Base-by-base conservation (phyloP, 2,329 filamentous ascomycete genomes). In the Fusarium sp. region DNA sequence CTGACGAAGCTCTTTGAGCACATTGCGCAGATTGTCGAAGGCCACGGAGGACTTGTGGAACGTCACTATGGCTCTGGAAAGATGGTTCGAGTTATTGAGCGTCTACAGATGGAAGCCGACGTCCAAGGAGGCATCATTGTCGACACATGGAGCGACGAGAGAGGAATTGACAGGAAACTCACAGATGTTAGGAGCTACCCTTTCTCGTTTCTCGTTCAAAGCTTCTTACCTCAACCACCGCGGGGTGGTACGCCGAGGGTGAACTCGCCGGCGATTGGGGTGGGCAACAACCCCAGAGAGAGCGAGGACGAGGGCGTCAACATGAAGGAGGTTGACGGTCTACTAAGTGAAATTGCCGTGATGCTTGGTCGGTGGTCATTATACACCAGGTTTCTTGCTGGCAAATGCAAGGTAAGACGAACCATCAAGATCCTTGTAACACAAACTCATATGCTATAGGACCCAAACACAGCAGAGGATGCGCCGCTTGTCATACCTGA, bases 111-210 rank as follows among this genome's bases (percentile, higher is more conserved):
- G 79, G 97, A 99, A 84, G 97, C 95, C 3, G 97, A 99, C 83
- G 93, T 98, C 1, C 97, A 99, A 84, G 97, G 95, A 22, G 97
- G 97, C 73, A 98, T 98, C 76, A 92, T 99, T 68, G 86, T 99
- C 62, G 97, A 99, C 81, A 97, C 95, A 0, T 99, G 97, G 95
- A 92, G 92, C 65, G 97, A 99, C 74, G 96, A 98, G 80, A 90
- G 95, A 68, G 90, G 87, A 69, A 90, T 99, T 57, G 94, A 96
- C 80, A 90, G 96, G 77, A 94, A 93, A 80, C 86, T 99, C 70
- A 98, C 94, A 4, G 97, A 99, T 79, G 94, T 98, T 82, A 98
- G 97, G 85, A 98, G 95, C 65, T 99, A 99, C 80, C 95, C 97
- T 1, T 99, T 98, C 82, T 98, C 95, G 0, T 99, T 99, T 80